Evolutionary conservation across 2,329 filamentous ascomycete genomes (phyloP).

Genomic region (Talaromyces sp.): DNA sequence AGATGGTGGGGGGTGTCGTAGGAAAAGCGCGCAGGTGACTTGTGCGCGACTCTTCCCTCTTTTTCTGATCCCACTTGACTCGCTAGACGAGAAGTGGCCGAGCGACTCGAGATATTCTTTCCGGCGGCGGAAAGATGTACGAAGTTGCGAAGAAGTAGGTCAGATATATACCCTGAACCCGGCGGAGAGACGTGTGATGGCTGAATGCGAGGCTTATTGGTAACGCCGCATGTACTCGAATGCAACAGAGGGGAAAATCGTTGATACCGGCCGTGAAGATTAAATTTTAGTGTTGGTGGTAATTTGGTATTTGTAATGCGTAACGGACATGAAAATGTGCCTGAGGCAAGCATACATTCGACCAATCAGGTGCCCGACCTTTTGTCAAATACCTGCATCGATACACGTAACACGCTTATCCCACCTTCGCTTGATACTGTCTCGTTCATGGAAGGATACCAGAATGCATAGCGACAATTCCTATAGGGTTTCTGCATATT

Average conservation of each 20-base stretch:
- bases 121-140: not conserved
- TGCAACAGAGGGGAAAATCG: conserved; percentile 24
- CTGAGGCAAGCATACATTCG: conserved; percentile 21
- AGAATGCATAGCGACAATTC: not conserved
- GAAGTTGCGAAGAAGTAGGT: not conserved
- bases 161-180: not conserved
- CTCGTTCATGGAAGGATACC: not conserved
- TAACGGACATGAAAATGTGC: conserved; percentile 31
- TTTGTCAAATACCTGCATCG: not conserved
- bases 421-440: conserved; percentile 1
- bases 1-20: conserved; percentile 34
- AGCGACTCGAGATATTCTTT: conserved; percentile 5
- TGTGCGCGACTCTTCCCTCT: conserved; percentile 38
- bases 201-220: conserved; percentile 4
- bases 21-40: conserved; percentile 38
- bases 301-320: conserved; percentile 21
- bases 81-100: conserved; percentile 5
- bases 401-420: not conserved
- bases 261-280: conserved; percentile 33
- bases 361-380: not conserved
- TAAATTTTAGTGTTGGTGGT: conserved; percentile 44
- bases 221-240: conserved; percentile 13
- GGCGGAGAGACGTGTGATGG: not conserved
- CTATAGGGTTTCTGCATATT: not conserved
- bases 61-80: conserved; percentile 19